Percentiles rank a stretch among this genome's conserved stretches.
Conservation (phyloP, 1,139 yeast species). For the Pneumocystis sp. region DNA sequence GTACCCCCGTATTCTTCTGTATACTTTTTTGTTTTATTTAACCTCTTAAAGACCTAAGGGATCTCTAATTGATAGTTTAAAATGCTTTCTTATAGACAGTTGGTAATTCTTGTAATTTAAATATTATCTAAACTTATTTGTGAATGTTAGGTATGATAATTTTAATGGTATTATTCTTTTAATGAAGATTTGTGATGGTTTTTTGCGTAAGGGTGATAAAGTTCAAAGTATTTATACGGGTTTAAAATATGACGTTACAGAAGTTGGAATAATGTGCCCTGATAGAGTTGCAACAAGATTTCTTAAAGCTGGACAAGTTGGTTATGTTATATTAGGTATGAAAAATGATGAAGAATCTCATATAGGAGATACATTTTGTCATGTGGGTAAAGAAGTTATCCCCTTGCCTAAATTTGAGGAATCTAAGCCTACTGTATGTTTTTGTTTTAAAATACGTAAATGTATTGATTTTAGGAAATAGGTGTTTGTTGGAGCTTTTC, state of each 20-base stretch:
- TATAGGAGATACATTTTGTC: constrained; percentile 82
- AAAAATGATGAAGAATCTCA: constrained; percentile 72
- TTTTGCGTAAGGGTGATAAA: constrained; percentile 55
- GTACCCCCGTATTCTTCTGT: constrained; percentile 38
- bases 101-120: not conserved
- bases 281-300: constrained; percentile 48
- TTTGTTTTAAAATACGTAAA: not conserved
- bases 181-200: constrained; percentile 74
- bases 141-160: constrained; percentile 90
- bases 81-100: not conserved
- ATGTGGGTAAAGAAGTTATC: constrained; percentile 49
- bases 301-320: constrained; percentile 82
- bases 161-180: constrained; percentile 86
- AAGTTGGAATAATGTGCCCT: constrained; percentile 92
- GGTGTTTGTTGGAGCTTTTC: constrained; percentile 89
- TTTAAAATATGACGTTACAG: constrained; percentile 69
- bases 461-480: not conserved
- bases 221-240: constrained; percentile 65
- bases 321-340: constrained; percentile 87
- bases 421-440: constrained; percentile 77
- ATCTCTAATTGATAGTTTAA: not conserved
- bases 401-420: constrained; percentile 92
- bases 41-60: not conserved
- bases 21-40: not conserved
- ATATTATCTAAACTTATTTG: constrained; percentile 49